phyloP scores from a whole-genome alignment of 2,329 filamentous ascomycete genomes.

The Venturia nashicola region DNA sequence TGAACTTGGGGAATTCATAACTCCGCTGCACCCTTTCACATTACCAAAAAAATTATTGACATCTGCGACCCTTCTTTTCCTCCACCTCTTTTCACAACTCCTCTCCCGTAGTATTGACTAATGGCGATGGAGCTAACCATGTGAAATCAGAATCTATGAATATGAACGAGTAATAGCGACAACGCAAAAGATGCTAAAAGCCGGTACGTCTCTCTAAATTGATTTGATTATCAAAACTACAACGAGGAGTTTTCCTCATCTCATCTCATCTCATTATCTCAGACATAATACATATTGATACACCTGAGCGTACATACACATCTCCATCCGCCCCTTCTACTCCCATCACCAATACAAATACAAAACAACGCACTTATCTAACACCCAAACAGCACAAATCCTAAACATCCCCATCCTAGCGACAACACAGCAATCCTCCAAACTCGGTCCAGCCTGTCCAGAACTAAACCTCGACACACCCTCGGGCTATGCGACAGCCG shows the following conservation, averaged over 20 bases:
- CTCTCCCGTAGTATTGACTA: too few species aligned
- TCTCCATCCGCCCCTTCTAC: not conserved
- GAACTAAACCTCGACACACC: slow-evolving; percentile 47
- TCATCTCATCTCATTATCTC: not conserved
- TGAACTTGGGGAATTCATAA: too few species aligned
- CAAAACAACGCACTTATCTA: not conserved
- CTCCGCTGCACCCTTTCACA: too few species aligned
- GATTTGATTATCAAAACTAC: not conserved
- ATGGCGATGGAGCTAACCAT: too few species aligned
- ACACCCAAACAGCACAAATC: slow-evolving; percentile 29
- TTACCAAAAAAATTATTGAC: too few species aligned
- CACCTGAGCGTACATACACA: not conserved
- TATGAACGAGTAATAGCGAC: slow-evolving; percentile 60
- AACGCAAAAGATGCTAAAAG: slow-evolving; percentile 39
- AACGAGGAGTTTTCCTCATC: not conserved
- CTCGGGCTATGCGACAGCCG: slow-evolving; percentile 39
- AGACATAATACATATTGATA: not conserved
- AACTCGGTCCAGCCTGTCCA: slow-evolving; percentile 67
- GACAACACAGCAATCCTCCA: slow-evolving; percentile 71
- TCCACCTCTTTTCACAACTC: too few species aligned
- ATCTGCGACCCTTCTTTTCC: too few species aligned
- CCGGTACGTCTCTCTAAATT: slow-evolving; percentile 22
- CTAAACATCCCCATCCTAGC: slow-evolving; percentile 69
- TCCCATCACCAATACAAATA: not conserved
- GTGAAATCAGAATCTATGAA: slow-evolving; percentile 49